Percentiles rank a stretch among this genome's conserved stretches.
These are phyloP conservation scores for Thamnidium elegans DNA, from an alignment of 192 early-diverging fungal genomes.

Conservation along the genomic window DNA sequence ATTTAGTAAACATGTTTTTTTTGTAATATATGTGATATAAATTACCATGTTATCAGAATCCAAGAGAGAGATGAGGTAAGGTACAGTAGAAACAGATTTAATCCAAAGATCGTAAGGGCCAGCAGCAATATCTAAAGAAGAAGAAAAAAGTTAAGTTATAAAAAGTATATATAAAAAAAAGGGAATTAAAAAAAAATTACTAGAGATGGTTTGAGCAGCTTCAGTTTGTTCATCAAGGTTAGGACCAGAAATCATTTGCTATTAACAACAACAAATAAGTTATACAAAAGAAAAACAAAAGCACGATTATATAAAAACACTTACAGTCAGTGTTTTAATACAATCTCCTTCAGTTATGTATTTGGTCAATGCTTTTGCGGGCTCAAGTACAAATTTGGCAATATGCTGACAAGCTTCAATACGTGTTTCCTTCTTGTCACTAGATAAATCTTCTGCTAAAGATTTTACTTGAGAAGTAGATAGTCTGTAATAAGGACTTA, in stretches of 20 bases:
- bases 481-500: slow-evolving; percentile 23
- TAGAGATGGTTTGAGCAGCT: slow-evolving; percentile 25
- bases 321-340: slow-evolving; percentile 24
- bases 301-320: background rate
- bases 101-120: slow-evolving; percentile 33
- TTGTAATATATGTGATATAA: too few relatives aligned
- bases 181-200: slow-evolving; percentile 9
- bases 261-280: background rate
- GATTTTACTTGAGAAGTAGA: slow-evolving; percentile 12
- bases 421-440: slow-evolving; percentile 19
- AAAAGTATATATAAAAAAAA: slow-evolving; percentile 5
- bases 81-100: slow-evolving; percentile 21
- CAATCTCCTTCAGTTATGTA: slow-evolving; percentile 34
- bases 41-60: slow-evolving; percentile 15
- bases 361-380: slow-evolving; percentile 25
- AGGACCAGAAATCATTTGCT: slow-evolving; percentile 20
- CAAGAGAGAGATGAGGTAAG: slow-evolving; percentile 27
- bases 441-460: slow-evolving; percentile 21
- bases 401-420: slow-evolving; percentile 24
- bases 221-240: slow-evolving; percentile 23
- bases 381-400: slow-evolving; percentile 26
- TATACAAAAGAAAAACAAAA: background rate
- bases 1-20: too few relatives aligned
- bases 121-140: slow-evolving; percentile 35
- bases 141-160: background rate